Evolutionary conservation across 257 asterid species (phyloP), one percentile per base, ranked within the genome.

Genomic region (Linderniella brevidens): DNA sequence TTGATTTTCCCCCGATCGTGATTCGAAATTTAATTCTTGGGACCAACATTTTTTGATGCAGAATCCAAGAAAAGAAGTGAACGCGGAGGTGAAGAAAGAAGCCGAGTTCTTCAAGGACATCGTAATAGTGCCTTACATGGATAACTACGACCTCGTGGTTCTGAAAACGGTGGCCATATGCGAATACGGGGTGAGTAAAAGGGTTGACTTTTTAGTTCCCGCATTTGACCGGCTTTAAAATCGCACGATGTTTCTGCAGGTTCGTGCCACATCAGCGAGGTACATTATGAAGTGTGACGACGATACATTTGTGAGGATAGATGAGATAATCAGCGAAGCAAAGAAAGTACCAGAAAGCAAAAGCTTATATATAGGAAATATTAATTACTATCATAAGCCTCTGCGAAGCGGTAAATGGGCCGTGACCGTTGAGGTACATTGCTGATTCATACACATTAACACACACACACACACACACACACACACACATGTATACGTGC

Each of bases 371-470:
- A 68, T 87, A 15, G 97, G 97, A 48, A 87, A 87, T 54, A 78
- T 83, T 46, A 87, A 87, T 70, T 83, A 71, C 77, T 73, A 82
- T 63, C 92, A 79, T 62, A 78, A 69, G 68, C 95, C 97, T 50
- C 68, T 69, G 35, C 80, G 93, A 25, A 83, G 84, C 54, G 97
- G 95, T 41, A 87, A 87, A 87, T 87, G 97, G 97, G 93, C 97
- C 15, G 95, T 87, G 45, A 73, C 92, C 35, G 70, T 68, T 32
- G 78, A 83, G 97, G 97, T 83, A 57, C 46, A 13, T 25, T 16
- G 42, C 37, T 20, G 36, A 29, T 37, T n/a, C 43, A 10, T 44
- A 17, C 49, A 25, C 48, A 32, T 63, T 14, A 17, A n/a, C n/a
- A n/a, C n/a, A n/a, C n/a, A n/a, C n/a, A n/a, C n/a, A n/a, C n/a